Evolutionary conservation across 2,329 filamentous ascomycete genomes (phyloP), one percentile per base, ranked within the genome.

Genomic region (Aureobasidium lini): DNA sequence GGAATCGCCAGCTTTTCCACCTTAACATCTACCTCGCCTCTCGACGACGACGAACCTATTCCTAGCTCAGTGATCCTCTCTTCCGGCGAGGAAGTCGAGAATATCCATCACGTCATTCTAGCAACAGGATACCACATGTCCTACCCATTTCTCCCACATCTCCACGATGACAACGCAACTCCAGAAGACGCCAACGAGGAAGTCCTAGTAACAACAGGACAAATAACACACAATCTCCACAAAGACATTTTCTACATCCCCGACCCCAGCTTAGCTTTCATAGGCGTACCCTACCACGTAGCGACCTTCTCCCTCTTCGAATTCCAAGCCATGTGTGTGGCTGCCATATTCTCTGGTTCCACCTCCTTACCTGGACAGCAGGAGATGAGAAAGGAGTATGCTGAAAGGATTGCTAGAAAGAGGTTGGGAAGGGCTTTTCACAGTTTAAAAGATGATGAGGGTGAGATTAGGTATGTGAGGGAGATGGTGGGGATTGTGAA

Each of bases 191-290:
- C 84, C 0, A 75, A 78, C 39, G 77, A 82, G 0, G 73, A 68
- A 0, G 70, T 83, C 0, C 72, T 90, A 0, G 81, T 89, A 4
- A 88, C 82, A 0, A 83, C 88, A 46, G 86, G 86, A 1, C 78
- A 77, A 11, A 81, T 84, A 67, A 69, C 76, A 2, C 86, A 89
- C 65, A 88, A 89, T 63, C 73, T 89, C 1, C 83, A 88, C 73
- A 83, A 83, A 60, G 86, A 89, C 67, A 84, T 89, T 13, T 89
- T 87, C 67, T 89, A 88, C 70, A 87, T 88, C 44, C 78, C 79
- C 0, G 85, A 89, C 61, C 84, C 85, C 0, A 81, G 82, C 0
- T 73, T 89, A 0, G 73, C 77, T 0, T 88, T 88, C 62, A 60
- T 63, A 74, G 86, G 86, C 0, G 81, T 85, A 0, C 84, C 84